Conservation (phyloP, 192 early-diverging fungal species). For the Ambispora gerdemannii region DNA sequence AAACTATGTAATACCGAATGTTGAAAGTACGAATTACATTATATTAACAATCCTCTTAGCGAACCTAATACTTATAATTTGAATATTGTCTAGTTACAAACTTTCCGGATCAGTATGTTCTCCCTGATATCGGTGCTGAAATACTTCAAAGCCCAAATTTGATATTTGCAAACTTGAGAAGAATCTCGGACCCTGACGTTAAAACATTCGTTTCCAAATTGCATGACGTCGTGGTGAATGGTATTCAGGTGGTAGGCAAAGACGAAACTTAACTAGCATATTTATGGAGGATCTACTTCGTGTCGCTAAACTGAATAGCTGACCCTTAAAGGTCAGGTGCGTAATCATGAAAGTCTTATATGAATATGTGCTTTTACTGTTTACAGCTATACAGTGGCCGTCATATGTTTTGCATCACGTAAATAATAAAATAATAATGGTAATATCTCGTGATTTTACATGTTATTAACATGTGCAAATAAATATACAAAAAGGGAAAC, state of each 20-base stretch:
- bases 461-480: too few relatives aligned
- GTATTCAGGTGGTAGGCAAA: neutral
- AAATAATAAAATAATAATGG: too few relatives aligned
- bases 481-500: too few relatives aligned
- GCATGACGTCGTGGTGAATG: constrained; percentile 19
- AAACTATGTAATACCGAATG: neutral
- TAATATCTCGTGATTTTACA: too few relatives aligned
- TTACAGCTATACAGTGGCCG: neutral
- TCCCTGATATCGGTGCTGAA: neutral
- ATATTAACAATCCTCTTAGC: too few relatives aligned
- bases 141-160: neutral
- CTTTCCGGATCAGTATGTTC: neutral
- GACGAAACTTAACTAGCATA: constrained; percentile 21
- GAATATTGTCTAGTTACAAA: neutral
- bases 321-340: constrained; percentile 13
- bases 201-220: constrained; percentile 11
- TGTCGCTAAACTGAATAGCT: constrained; percentile 22
- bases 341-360: constrained; percentile 3
- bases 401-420: too few relatives aligned
- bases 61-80: too few relatives aligned
- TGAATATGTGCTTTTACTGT: neutral
- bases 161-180: constrained; percentile 4
- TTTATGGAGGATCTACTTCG: constrained; percentile 19
- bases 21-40: neutral
- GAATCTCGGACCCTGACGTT: constrained; percentile 8